Percentiles rank a stretch among this genome's conserved stretches.
These are phyloP conservation scores for Tagetes patula DNA, from an alignment of 129 eudicot species.

Conservation along the genomic window DNA sequence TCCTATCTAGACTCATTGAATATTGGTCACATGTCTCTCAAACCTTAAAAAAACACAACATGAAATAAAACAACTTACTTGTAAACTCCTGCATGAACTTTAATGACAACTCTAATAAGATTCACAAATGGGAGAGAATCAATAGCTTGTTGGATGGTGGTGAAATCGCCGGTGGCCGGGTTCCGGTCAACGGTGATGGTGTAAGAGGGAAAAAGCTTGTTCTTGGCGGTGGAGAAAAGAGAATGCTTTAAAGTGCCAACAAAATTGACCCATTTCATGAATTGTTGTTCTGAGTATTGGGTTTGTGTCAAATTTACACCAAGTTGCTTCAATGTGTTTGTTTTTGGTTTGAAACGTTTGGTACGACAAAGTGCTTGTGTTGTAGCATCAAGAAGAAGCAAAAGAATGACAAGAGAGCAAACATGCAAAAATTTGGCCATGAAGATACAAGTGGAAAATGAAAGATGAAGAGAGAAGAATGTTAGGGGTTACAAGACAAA, in stretches of 20 bases:
- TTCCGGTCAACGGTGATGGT: slow-evolving; percentile 70
- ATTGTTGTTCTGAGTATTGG: slow-evolving; percentile 71
- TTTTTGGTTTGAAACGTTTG: slow-evolving; percentile 52
- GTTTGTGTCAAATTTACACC: slow-evolving; percentile 68
- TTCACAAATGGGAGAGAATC: slow-evolving; percentile 83
- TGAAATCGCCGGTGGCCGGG: slow-evolving; percentile 74
- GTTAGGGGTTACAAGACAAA: slow-evolving; percentile 30
- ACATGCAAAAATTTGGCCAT: slow-evolving; percentile 47
- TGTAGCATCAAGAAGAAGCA: slow-evolving; percentile 38
- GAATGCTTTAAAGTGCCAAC: slow-evolving; percentile 86
- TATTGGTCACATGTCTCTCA: slow-evolving; percentile 25
- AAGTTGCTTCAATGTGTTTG: slow-evolving; percentile 41
- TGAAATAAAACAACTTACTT: slow-evolving; percentile 47
- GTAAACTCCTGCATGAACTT: slow-evolving; percentile 89
- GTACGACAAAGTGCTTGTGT: slow-evolving; percentile 48
- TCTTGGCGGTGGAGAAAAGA: slow-evolving; percentile 68
- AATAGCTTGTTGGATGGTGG: slow-evolving; percentile 81
- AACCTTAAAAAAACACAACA: not conserved
- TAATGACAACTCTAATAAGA: slow-evolving; percentile 74
- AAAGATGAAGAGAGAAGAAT: slow-evolving; percentile 32
- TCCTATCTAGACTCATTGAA: slow-evolving; percentile 20
- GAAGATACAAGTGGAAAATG: slow-evolving; percentile 24
- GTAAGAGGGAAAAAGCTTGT: slow-evolving; percentile 72
- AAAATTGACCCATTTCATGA: slow-evolving; percentile 86
- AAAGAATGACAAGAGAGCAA: slow-evolving; percentile 36